Percentiles rank a stretch among this genome's conserved stretches.
phyloP scores from a whole-genome alignment of 2,329 filamentous ascomycete genomes.

The Claviceps spartinae region DNA sequence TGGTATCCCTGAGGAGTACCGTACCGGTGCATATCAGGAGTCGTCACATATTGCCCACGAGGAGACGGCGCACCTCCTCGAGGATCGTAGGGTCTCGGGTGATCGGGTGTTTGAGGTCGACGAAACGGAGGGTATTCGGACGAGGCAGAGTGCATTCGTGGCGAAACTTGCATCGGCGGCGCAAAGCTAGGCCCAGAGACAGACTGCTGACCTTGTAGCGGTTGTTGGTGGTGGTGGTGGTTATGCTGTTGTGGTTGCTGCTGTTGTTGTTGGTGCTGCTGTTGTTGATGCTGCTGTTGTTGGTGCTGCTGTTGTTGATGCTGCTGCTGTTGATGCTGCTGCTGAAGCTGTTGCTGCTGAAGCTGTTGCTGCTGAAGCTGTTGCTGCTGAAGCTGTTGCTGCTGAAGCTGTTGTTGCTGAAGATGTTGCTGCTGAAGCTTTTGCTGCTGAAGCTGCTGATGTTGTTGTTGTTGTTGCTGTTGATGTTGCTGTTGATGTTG shows the following conservation, averaged over 20 bases:
- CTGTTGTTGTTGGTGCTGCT: conserved; percentile 22
- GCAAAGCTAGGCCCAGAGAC: conserved; percentile 32
- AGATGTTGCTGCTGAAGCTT: conserved; percentile 15
- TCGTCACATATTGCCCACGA: conserved; percentile 39
- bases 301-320: conserved; percentile 2
- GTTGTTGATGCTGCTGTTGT: conserved; percentile 26
- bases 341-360: conserved; percentile 13
- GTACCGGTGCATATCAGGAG: conserved; percentile 45
- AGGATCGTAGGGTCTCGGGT: conserved; percentile 40
- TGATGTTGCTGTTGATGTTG: conserved; percentile 23
- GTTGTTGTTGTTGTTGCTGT: conserved; percentile 28
- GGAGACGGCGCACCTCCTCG: conserved; percentile 35
- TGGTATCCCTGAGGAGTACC: conserved; percentile 44
- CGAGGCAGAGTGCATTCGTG: conserved; percentile 38
- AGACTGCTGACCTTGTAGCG: conserved; percentile 26
- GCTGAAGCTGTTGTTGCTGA: conserved; percentile 26
- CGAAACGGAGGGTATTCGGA: conserved; percentile 50
- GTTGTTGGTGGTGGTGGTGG: conserved; percentile 29
- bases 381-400: conserved; percentile 23
- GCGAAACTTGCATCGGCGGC: conserved; percentile 39
- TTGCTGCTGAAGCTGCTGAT: conserved; percentile 23
- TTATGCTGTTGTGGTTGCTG: conserved; percentile 11
- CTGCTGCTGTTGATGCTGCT: too few species aligned
- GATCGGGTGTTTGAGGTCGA: conserved; percentile 62
- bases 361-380: conserved; percentile 14